Evolutionary conservation across 495 filamentous ascomycete species (phyloP).

Genomic region (Xylaria bambusicola): DNA sequence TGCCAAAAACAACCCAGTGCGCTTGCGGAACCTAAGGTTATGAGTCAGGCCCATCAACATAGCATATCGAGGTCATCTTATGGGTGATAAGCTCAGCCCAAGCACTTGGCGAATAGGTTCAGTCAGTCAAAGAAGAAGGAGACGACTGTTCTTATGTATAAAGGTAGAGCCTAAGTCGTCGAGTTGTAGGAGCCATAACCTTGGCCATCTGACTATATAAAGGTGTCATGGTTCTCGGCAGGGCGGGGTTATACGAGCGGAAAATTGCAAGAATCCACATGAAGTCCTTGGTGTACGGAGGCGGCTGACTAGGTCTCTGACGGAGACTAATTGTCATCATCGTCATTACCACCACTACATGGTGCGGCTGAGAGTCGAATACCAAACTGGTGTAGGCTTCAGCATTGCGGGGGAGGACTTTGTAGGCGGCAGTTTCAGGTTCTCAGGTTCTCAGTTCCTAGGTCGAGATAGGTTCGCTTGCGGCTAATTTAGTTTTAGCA

Average conservation of each 20-base stretch:
- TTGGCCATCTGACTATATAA: slow-evolving; percentile 1
- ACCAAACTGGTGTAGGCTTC: neutral
- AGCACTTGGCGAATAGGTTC: neutral
- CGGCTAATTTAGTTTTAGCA: slow-evolving; percentile 4
- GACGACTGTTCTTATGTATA: neutral
- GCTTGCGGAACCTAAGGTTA: neutral
- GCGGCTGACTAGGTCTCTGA: neutral
- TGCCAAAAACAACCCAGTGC: neutral
- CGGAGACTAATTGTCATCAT: neutral
- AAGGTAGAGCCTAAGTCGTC: too few species aligned
- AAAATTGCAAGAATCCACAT: neutral
- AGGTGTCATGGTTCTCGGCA: neutral
- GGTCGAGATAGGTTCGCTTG: too few species aligned
- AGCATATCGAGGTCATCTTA: neutral
- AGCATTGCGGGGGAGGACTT: neutral
- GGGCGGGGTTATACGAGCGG: neutral
- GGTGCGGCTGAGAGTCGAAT: neutral
- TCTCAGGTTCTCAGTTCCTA: too few species aligned
- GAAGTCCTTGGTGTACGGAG: neutral
- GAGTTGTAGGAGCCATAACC: neutral
- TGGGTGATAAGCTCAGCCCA: neutral
- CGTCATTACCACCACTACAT: neutral
- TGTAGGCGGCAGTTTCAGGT: neutral
- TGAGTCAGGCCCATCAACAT: too few species aligned
- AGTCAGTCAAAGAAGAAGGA: neutral